Conservation (phyloP, 768 basidiomycete genomes). For the Hemileccinum rubropunctum region DNA sequence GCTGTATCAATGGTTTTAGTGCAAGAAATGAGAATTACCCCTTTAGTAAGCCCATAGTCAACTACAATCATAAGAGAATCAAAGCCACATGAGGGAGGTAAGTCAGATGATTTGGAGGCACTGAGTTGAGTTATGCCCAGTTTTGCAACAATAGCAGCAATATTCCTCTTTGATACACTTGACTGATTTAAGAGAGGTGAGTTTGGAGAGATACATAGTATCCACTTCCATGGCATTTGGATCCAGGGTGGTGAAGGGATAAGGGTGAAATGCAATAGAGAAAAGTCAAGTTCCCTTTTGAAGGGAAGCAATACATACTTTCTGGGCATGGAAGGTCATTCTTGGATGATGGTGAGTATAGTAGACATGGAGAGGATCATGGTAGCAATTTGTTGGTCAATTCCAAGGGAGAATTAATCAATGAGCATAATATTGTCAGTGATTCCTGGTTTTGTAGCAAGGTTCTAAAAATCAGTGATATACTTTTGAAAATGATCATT, state of each 20-base stretch:
- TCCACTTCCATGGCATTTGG: neutral
- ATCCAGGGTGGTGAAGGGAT: neutral
- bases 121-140: too few relatives aligned
- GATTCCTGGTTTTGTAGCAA: neutral
- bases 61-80: too few relatives aligned
- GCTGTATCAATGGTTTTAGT: too few relatives aligned
- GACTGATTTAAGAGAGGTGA: too few relatives aligned
- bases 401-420: neutral
- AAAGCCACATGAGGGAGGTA: too few relatives aligned
- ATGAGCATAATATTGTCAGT: neutral
- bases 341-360: neutral
- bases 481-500: too few relatives aligned
- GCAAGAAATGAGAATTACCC: too few relatives aligned
- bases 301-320: neutral
- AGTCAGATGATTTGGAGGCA: too few relatives aligned
- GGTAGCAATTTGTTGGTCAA: neutral
- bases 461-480: neutral
- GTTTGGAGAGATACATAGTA: too few relatives aligned
- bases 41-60: too few relatives aligned
- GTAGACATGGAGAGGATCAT: neutral
- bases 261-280: neutral
- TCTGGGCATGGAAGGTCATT: neutral
- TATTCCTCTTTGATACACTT: too few relatives aligned
- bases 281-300: neutral
- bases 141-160: too few relatives aligned